Percentiles rank a stretch among this genome's conserved stretches.
Conservation (phyloP, 164 flowering plant genomes). For the Stephania cephalantha region DNA sequence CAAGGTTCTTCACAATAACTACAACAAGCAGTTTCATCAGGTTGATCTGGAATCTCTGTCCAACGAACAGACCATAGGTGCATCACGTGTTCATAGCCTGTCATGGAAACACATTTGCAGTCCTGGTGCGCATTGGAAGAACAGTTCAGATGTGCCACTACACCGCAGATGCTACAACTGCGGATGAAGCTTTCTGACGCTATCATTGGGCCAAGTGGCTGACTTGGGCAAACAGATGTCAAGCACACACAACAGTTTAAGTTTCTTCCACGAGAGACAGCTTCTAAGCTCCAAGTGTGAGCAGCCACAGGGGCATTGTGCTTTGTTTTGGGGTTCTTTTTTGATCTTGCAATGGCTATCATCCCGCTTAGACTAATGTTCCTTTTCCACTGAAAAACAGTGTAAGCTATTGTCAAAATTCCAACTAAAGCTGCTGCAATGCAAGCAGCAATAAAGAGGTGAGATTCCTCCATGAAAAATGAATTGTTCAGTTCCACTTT, state of each 20-base stretch:
- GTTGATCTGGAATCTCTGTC: constrained; percentile 76
- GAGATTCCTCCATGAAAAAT: constrained; percentile 49
- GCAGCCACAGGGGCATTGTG: constrained; percentile 60
- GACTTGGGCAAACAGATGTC: constrained; percentile 65
- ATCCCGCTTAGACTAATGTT: constrained; percentile 81
- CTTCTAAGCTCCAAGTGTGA: constrained; percentile 71
- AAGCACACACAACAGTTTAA: constrained; percentile 90
- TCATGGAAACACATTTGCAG: constrained; percentile 90
- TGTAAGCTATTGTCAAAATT: constrained; percentile 63
- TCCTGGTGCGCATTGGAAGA: constrained; percentile 74
- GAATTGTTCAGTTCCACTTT: constrained; percentile 36
- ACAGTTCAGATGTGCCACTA: constrained; percentile 75
- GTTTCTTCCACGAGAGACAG: constrained; percentile 70
- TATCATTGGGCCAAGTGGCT: constrained; percentile 66
- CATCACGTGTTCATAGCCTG: constrained; percentile 59
- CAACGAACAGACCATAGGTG: constrained; percentile 96
- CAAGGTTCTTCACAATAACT: constrained; percentile 92
- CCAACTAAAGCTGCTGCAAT: constrained; percentile 67
- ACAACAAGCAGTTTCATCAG: constrained; percentile 74
- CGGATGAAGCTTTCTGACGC: constrained; percentile 66
- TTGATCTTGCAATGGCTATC: constrained; percentile 85
- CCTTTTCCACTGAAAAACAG: constrained; percentile 92
- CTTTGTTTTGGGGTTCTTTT: constrained; percentile 69
- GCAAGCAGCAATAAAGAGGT: constrained; percentile 52
- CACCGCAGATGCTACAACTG: constrained; percentile 73